Conservation (phyloP, 768 basidiomycete genomes). For the Plicaturopsis crispa region DNA sequence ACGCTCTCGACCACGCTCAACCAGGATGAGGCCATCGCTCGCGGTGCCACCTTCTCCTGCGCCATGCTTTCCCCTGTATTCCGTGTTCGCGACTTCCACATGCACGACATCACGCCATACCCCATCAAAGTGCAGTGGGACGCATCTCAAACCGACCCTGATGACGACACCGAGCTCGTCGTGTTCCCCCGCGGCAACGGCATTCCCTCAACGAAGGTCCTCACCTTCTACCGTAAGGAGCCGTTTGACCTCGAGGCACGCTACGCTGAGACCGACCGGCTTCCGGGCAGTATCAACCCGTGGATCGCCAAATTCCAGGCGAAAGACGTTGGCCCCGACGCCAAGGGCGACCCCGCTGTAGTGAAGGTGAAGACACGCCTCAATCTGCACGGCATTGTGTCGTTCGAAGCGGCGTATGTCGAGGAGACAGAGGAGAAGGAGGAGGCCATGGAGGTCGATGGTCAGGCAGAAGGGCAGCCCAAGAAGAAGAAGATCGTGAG, state of each 20-base stretch:
- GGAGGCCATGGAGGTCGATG: constrained; percentile 43
- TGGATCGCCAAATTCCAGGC: constrained; percentile 79
- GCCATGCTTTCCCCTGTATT: constrained; percentile 97
- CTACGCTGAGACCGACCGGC: constrained; percentile 63
- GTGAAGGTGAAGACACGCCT: constrained; percentile 90
- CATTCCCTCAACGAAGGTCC: constrained; percentile 90
- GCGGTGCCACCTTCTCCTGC: constrained; percentile 94
- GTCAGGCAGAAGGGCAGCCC: constrained; percentile 42
- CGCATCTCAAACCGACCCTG: constrained; percentile 60
- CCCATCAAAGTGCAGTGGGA: constrained; percentile 91
- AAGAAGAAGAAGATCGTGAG: constrained; percentile 85
- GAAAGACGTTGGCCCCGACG: constrained; percentile 66
- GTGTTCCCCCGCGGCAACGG: constrained; percentile 84
- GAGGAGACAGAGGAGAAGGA: constrained; percentile 81
- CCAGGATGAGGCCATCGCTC: constrained; percentile 95
- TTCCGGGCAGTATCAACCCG: constrained; percentile 80
- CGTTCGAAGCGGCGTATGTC: constrained; percentile 80
- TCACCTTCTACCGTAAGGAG: constrained; percentile 89
- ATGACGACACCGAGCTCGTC: constrained; percentile 86
- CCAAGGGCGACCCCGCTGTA: constrained; percentile 65
- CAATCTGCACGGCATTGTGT: constrained; percentile 79
- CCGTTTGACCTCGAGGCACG: constrained; percentile 82
- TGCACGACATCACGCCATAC: constrained; percentile 81
- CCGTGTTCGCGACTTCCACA: constrained; percentile 92
- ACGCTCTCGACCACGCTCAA: constrained; percentile 88